These are phyloP conservation scores for Penicillium waksmanii DNA, from an alignment of 495 filamentous ascomycete species.

Conservation along the genomic window DNA sequence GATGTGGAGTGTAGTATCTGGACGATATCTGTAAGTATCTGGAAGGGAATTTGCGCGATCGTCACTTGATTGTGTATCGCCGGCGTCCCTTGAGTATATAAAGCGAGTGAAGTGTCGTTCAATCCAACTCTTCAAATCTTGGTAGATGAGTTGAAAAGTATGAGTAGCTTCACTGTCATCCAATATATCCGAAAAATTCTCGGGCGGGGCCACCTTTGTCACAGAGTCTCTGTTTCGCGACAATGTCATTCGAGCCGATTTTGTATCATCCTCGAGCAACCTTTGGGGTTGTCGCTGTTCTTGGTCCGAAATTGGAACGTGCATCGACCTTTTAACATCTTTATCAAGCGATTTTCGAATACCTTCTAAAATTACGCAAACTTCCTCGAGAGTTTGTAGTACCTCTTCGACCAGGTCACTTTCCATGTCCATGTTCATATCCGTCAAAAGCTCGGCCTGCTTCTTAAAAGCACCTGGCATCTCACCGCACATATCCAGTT, in stretches of 20 bases:
- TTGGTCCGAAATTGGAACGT: neutral
- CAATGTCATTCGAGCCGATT: neutral
- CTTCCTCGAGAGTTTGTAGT: neutral
- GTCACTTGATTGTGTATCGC: neutral
- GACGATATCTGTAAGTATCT: neutral
- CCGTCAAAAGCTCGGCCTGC: neutral
- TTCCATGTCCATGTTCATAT: neutral
- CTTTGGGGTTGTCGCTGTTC: neutral
- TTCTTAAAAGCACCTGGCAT: too few species aligned
- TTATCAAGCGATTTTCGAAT: neutral
- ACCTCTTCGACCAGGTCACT: neutral
- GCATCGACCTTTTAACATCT: neutral
- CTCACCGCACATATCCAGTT: neutral
- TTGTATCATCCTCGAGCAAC: neutral
- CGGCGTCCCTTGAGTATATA: neutral
- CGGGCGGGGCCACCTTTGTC: neutral
- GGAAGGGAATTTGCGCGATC: neutral
- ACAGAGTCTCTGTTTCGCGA: neutral
- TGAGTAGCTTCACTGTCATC: neutral
- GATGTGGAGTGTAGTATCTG: neutral
- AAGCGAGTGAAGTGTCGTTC: neutral
- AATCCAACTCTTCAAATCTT: neutral
- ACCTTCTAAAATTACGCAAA: neutral
- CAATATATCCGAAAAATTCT: neutral
- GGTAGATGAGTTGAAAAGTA: neutral